Conservation (phyloP, 1,284 basidiomycete species). For the Cystobasidium slooffiae region DNA sequence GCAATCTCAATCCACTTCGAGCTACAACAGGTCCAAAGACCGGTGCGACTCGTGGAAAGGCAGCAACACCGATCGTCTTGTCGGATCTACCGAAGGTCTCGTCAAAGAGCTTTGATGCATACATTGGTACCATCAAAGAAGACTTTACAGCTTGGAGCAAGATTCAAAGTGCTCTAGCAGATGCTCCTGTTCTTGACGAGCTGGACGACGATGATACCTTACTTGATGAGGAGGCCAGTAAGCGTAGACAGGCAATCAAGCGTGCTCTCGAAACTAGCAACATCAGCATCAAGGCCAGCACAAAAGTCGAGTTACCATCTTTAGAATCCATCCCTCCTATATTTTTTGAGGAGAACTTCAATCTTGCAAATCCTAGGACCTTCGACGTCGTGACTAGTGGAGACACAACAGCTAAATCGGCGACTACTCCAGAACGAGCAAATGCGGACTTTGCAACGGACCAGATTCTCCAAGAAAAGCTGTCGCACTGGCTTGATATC, state of each 20-base stretch:
- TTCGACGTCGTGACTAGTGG: constrained; percentile 76
- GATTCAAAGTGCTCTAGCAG: constrained; percentile 24
- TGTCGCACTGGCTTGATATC: constrained; percentile 90
- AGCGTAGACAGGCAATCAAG: constrained; percentile 35
- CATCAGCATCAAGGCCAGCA: constrained; percentile 6
- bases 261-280: constrained; percentile 36
- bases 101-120: constrained; percentile 35
- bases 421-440: constrained; percentile 56
- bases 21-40: constrained; percentile 33
- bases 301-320: constrained; percentile 62
- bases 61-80: constrained; percentile 36
- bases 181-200: constrained; percentile 13
- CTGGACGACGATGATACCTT: constrained; percentile 17
- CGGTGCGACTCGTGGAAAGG: constrained; percentile 36
- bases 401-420: constrained; percentile 48
- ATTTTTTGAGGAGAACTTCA: constrained; percentile 79
- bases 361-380: constrained; percentile 80
- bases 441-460: constrained; percentile 56
- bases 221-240: constrained; percentile 17
- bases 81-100: constrained; percentile 41
- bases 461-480: constrained; percentile 81
- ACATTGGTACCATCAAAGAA: constrained; percentile 46
- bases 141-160: constrained; percentile 46
- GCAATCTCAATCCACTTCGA: constrained; percentile 38
- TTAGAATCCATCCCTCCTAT: constrained; percentile 77